Conservation (phyloP, 257 asterid species). For the Nicotiana paniculata region DNA sequence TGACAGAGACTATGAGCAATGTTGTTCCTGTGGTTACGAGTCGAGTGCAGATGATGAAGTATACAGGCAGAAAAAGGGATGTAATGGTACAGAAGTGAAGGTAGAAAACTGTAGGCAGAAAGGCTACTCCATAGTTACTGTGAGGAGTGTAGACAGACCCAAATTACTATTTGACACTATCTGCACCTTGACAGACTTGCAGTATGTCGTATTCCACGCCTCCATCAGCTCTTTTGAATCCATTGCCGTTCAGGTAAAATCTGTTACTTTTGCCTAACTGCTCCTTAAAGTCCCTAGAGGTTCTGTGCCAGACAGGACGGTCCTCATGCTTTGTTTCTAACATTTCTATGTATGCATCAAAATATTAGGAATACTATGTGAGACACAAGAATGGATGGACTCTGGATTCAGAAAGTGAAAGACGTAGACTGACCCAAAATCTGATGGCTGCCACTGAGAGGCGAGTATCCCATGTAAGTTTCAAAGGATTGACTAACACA, state of each 20-base stretch:
- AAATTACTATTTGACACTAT: slow-evolving; percentile 75
- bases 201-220: slow-evolving; percentile 68
- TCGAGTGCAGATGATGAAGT: slow-evolving; percentile 31
- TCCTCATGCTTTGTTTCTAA: background rate
- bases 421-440: slow-evolving; percentile 42
- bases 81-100: slow-evolving; percentile 54
- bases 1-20: slow-evolving; percentile 59
- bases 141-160: slow-evolving; percentile 65
- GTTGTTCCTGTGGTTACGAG: slow-evolving; percentile 48
- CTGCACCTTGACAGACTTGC: slow-evolving; percentile 66
- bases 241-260: slow-evolving; percentile 63
- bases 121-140: slow-evolving; percentile 51
- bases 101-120: slow-evolving; percentile 46
- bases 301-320: background rate
- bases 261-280: background rate
- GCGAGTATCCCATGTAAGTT: slow-evolving; percentile 59
- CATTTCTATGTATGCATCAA: background rate
- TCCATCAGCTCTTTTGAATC: slow-evolving; percentile 64
- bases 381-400: slow-evolving; percentile 48
- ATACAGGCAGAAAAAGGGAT: slow-evolving; percentile 20
- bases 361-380: slow-evolving; percentile 63
- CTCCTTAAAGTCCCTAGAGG: background rate
- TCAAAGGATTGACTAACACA: background rate
- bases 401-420: slow-evolving; percentile 45
- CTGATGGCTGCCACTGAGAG: slow-evolving; percentile 81